These are phyloP conservation scores for Tilletia caries DNA, from an alignment of 1,284 basidiomycete species.

Conservation along the genomic window DNA sequence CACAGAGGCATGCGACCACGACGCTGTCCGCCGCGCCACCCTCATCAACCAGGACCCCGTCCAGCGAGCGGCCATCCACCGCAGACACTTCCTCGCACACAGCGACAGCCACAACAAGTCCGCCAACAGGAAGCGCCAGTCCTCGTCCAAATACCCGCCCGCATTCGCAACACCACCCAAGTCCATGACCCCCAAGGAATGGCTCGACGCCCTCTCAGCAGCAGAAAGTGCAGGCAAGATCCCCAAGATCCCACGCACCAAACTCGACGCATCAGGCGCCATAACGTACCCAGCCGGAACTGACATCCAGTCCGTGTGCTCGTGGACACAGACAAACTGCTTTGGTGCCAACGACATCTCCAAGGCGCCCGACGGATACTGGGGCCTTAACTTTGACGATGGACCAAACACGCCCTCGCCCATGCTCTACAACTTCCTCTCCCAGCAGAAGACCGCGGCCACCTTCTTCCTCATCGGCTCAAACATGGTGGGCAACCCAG, in stretches of 20 bases:
- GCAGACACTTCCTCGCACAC: conserved; percentile 5
- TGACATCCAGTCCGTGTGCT: conserved; percentile 18
- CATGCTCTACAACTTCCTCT: conserved; percentile 30
- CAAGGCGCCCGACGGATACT: conserved; percentile 59
- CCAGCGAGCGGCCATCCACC: conserved; percentile 5
- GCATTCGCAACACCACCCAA: not conserved
- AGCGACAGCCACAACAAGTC: not conserved
- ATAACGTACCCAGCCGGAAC: conserved; percentile 30
- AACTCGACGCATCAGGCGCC: conserved; percentile 18
- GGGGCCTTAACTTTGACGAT: conserved; percentile 44
- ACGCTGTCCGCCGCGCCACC: not conserved
- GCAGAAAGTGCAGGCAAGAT: conserved; percentile 36
- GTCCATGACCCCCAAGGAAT: conserved; percentile 27
- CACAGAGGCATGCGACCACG: conserved; percentile 8
- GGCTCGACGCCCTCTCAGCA: conserved; percentile 31
- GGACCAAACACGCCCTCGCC: conserved; percentile 44
- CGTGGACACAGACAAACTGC: conserved; percentile 55
- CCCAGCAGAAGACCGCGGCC: conserved; percentile 26
- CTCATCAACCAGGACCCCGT: conserved; percentile 5
- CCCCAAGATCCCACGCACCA: conserved; percentile 29
- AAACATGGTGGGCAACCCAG: conserved; percentile 21
- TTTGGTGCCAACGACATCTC: conserved; percentile 64
- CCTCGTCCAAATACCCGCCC: not conserved
- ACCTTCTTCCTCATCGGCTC: conserved; percentile 38
- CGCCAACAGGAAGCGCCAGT: conserved; percentile 4